A percentile compares a stretch with the other conserved stretches of the same genome.
Conservation (phyloP, 2,329 filamentous ascomycete genomes). For the Periglandula ipomoeae region DNA sequence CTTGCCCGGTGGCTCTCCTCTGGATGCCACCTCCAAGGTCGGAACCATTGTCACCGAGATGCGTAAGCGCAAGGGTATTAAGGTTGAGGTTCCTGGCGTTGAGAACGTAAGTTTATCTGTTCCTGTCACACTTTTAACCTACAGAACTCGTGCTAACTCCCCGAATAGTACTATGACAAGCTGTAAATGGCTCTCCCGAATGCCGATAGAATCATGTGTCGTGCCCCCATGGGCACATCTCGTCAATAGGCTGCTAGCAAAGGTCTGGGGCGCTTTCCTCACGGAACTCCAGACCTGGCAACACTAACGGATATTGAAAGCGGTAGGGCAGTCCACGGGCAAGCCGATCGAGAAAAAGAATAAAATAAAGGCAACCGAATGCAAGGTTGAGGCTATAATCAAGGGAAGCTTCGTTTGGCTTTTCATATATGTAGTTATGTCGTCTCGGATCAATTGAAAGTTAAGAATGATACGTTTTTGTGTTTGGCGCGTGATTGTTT, state of each 20-base stretch:
- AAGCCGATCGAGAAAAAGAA: constrained; percentile 7
- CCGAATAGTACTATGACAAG: constrained; percentile 88
- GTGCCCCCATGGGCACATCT: constrained; percentile 32
- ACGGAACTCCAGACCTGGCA: constrained; percentile 14
- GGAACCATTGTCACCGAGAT: constrained; percentile 78
- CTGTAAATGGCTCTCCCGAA: constrained; percentile 57
- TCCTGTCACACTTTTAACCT: not conserved
- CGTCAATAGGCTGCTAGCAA: constrained; percentile 30
- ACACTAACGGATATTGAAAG: constrained; percentile 6
- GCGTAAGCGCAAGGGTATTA: constrained; percentile 99
- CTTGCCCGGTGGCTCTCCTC: constrained; percentile 84
- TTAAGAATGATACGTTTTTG: constrained; percentile 19
- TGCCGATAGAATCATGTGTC: constrained; percentile 36
- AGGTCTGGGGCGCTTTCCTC: constrained; percentile 20
- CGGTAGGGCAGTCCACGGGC: constrained; percentile 21
- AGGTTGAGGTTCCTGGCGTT: constrained; percentile 85
- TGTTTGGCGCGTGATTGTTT: no score
- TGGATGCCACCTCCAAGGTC: constrained; percentile 74
- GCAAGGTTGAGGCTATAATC: constrained; percentile 28
- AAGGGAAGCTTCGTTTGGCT: constrained; percentile 27
- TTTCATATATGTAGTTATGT: constrained; percentile 35
- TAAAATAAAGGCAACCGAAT: constrained; percentile 16
- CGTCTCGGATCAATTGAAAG: constrained; percentile 31
- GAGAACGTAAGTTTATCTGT: constrained; percentile 72
- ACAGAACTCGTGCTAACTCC: constrained; percentile 14